phyloP scores from a whole-genome alignment of 2,329 filamentous ascomycete genomes.

The Dactylella cylindrospora region DNA sequence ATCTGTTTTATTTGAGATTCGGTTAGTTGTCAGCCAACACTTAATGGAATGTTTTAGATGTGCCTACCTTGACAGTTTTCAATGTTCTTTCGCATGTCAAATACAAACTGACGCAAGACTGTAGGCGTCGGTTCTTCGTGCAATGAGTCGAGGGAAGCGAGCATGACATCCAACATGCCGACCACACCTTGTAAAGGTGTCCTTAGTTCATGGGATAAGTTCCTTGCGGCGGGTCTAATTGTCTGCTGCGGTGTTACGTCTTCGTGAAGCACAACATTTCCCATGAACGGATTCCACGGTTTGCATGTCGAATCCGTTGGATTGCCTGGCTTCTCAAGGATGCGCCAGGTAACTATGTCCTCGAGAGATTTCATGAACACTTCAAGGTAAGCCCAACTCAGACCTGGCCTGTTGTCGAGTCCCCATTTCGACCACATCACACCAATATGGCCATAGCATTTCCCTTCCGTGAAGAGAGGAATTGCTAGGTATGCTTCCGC shows the following conservation, averaged over 20 bases:
- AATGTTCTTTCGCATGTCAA: conserved; percentile 67
- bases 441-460: conserved; percentile 71
- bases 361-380: conserved; percentile 69
- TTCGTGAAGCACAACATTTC: conserved; percentile 59
- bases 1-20: conserved; percentile 55
- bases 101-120: conserved; percentile 59
- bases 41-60: conserved; percentile 8
- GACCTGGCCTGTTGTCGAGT: conserved; percentile 56
- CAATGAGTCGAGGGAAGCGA: conserved; percentile 58
- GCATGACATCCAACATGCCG: conserved; percentile 75
- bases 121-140: conserved; percentile 43
- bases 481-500: conserved; percentile 69
- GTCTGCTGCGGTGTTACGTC: conserved; percentile 64
- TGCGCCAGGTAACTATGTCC: conserved; percentile 64
- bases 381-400: conserved; percentile 69
- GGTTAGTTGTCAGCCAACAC: conserved; percentile 12
- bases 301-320: conserved; percentile 44
- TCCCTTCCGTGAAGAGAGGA: conserved; percentile 65
- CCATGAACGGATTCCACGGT: conserved; percentile 47
- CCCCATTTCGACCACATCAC: conserved; percentile 69
- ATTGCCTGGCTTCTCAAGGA: conserved; percentile 58
- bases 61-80: conserved; percentile 67
- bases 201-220: conserved; percentile 69
- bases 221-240: conserved; percentile 70
- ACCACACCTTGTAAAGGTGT: conserved; percentile 76